Evolutionary conservation across 768 basidiomycete genomes (phyloP).

Genomic region (Mycena indigotica): DNA sequence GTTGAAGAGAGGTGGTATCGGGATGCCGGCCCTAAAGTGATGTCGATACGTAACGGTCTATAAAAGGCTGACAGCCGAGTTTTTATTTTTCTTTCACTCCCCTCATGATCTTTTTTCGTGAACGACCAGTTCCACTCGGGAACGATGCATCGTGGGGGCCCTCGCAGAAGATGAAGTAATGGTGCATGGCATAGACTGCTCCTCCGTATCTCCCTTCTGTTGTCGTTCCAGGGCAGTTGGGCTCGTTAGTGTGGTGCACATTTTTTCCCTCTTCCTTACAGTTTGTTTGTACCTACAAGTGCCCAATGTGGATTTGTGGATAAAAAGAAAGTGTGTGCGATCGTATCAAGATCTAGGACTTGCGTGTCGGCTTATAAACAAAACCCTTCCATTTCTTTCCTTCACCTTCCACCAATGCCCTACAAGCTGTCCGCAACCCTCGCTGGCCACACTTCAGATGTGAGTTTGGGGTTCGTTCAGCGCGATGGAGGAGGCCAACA

Average conservation of each 20-base stretch:
- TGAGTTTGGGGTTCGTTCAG: constrained; percentile 40
- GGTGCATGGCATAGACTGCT: constrained; percentile 86
- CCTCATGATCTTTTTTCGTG: constrained; percentile 49
- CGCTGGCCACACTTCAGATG: constrained; percentile 71
- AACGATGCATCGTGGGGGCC: constrained; percentile 45
- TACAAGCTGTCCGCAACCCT: constrained; percentile 80
- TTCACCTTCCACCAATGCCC: constrained; percentile 47
- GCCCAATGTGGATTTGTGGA: constrained; percentile 14
- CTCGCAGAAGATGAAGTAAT: constrained; percentile 91
- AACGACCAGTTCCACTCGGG: constrained; percentile 30
- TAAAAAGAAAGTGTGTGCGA: constrained; percentile 12
- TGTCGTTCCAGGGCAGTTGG: constrained; percentile 57
- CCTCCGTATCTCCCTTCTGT: constrained; percentile 86
- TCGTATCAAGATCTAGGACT: constrained; percentile 3
- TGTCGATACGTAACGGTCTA: not conserved
- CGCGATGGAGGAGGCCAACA: constrained; percentile 11
- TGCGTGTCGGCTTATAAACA: constrained; percentile 14
- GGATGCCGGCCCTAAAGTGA: too few relatives aligned
- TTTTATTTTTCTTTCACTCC: constrained; percentile 34
- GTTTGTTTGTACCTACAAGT: constrained; percentile 9
- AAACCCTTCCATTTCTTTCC: constrained; percentile 5
- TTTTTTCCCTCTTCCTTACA: constrained; percentile 36
- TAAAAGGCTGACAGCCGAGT: not conserved
- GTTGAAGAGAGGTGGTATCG: not conserved
- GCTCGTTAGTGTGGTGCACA: constrained; percentile 89